phyloP scores from a whole-genome alignment of 768 basidiomycete genomes.

The Scleroderma citrinum region DNA sequence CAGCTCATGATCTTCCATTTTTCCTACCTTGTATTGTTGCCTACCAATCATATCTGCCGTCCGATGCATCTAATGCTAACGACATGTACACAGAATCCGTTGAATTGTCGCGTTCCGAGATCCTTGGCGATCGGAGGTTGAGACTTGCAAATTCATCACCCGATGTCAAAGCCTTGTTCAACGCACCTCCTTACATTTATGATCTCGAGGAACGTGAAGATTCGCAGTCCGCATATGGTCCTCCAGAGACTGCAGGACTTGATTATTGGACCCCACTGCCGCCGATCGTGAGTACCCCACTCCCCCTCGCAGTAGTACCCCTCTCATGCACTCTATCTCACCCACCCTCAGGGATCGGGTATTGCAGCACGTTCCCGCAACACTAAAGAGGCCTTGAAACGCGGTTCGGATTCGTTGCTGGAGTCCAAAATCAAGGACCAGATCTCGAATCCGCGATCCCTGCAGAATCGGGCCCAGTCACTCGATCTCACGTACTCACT shows the following conservation, averaged over 20 bases:
- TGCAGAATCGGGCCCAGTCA: conserved; percentile 84
- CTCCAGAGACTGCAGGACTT: conserved; percentile 39
- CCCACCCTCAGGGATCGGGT: conserved; percentile 50
- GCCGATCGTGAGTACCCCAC: conserved; percentile 54
- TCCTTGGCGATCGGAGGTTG: conserved; percentile 66
- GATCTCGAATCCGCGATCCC: conserved; percentile 66
- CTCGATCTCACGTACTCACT: conserved; percentile 84
- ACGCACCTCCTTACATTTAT: conserved; percentile 78
- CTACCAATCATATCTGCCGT: conserved; percentile 34
- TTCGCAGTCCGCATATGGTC: conserved; percentile 50
- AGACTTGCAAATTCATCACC: conserved; percentile 86
- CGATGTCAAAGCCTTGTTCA: conserved; percentile 93
- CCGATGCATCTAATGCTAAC: conserved; percentile 6
- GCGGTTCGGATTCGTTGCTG: conserved; percentile 78
- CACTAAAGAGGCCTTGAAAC: conserved; percentile 70
- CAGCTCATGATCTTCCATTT: background rate
- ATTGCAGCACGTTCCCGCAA: conserved; percentile 63
- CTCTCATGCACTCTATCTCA: conserved; percentile 14
- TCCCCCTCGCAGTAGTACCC: conserved; percentile 9
- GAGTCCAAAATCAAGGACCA: conserved; percentile 83
- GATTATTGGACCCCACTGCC: conserved; percentile 78
- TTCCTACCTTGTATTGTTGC: background rate
- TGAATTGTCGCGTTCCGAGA: conserved; percentile 63
- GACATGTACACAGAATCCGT: conserved; percentile 53
- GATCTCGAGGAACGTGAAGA: conserved; percentile 72